Base-by-base conservation (phyloP, 2,329 filamentous ascomycete genomes). In the Botryotinia globosa region DNA sequence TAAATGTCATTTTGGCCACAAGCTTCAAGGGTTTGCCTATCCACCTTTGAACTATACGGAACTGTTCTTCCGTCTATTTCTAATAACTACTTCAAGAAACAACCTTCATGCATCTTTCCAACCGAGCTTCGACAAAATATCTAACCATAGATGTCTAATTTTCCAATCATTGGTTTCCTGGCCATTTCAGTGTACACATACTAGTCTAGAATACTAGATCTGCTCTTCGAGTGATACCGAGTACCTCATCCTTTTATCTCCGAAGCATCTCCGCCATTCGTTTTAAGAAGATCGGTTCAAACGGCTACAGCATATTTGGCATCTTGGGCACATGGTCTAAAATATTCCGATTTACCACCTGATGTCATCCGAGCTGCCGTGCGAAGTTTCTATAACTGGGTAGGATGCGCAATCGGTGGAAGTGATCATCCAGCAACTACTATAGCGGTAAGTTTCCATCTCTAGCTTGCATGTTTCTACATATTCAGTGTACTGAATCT, bases 341-440 rank as follows among this genome's bases (percentile, higher is more conserved):
- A 81, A 29, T 84, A 82, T 73, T 73, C 81, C 18, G 78, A 82
- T 56, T 78, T 87, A 2, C 83, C 85, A 12, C 58, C 73, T 2
- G 76, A 81, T 14, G 85, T 86, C 29, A 79, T 82, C 69, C 76
- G 82, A 25, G 82, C 84, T 10, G 85, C 86, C 0, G 80, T 83
- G 16, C 82, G 83, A 32, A 85, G 83, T 58, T 82, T 87, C 68
- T 87, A 87, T 80, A 88, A 88, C 80, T 87, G 85, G 83, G 82
- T 83, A 10, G 86, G 86, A 56, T 88, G 86, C 75, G 83, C 85
- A 39, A 83, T 88, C 32, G 85, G 85, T 8, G 86, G 86, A 5
- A 84, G 83, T 73, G 80, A 80, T 14, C 74, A 75, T 72, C 69
- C 73, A 18, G 74, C 74, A 20, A 74, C 75, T 48, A 72, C 68